A percentile compares a stretch with the other conserved stretches of the same genome.
phyloP scores from a whole-genome alignment of 495 filamentous ascomycete species.

The Cudoniella acicularis region DNA sequence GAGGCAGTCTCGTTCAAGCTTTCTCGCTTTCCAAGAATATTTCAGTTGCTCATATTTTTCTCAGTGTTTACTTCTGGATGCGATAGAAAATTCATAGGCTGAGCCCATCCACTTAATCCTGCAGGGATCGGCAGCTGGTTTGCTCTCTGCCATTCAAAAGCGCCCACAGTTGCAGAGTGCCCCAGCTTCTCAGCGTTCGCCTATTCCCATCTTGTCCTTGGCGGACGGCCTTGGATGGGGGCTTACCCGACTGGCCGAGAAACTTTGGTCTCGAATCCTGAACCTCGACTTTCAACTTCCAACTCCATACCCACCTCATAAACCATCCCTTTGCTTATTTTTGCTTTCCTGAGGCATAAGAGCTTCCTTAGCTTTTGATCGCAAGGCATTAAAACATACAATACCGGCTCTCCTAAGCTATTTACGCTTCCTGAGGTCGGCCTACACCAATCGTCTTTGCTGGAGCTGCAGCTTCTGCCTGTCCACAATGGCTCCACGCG shows the following conservation, averaged over 20 bases:
- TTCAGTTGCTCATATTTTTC: background rate
- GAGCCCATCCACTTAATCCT: background rate
- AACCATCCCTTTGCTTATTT: background rate
- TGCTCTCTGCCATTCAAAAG: background rate
- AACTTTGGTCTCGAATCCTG: background rate
- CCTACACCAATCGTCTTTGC: too few species aligned
- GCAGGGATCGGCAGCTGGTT: background rate
- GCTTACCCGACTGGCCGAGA: background rate
- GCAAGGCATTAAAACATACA: too few species aligned
- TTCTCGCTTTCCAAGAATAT: background rate
- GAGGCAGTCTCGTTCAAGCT: background rate
- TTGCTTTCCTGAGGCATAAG: background rate
- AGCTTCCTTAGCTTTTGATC: background rate
- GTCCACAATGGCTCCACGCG: slow-evolving; percentile 46
- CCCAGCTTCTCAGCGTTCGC: background rate
- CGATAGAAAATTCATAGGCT: background rate
- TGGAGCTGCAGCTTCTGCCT: slow-evolving; percentile 2
- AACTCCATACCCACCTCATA: background rate
- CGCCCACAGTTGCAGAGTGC: background rate
- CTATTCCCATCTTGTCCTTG: background rate
- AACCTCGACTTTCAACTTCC: background rate
- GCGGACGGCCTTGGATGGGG: background rate
- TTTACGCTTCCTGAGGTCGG: too few species aligned
- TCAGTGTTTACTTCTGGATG: background rate
- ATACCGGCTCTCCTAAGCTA: too few species aligned